Base-by-base conservation (phyloP, 441 rosid genomes). In the Populus hybrid region DNA sequence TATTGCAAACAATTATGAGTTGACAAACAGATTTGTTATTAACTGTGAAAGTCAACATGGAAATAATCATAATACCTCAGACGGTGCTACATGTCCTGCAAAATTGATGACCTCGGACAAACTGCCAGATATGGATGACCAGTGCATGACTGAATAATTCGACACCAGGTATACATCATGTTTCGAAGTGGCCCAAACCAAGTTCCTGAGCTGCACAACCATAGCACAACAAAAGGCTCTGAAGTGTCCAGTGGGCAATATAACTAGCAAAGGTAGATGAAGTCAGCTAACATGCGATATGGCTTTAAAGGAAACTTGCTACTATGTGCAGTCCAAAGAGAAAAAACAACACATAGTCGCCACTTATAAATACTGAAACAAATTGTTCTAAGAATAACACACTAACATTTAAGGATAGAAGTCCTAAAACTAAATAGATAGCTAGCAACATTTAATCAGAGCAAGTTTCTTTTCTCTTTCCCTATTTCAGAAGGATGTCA, bases 131-230 rank as follows among this genome's bases (percentile, higher is more conserved):
- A 95, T 83, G 57, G 99, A 92, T 61, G 97, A 91, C 98, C 99
- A 95, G 81, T 94, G 99, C 78, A 91, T 79, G 77, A 90, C 88
- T 26, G 93, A 90, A 86, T 85, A 92, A 76, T 89, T 83, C 10
- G 99, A 95, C 95, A 95, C 81, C 50, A 93, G 89, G 73, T 89
- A 91, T 79, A 95, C 95, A 86, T 95, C 91, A 24, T 95, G 98
- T 77, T 95, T 93, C 18, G 99, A 87, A 7, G 96, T 87, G 63
- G 98, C 92, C 95, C 99, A 95, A 50, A 95, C 93, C 86, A 95
- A 88, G 86, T 95, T 95, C 88, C 99, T 88, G 75, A 95, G 83
- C 97, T 95, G 89, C 90, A 91, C n/a, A 75, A 78, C 70, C 77
- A 78, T 8, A 36, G 10, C 70, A 69, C 74, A 82, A 8, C 36